Evolutionary conservation across 2,329 filamentous ascomycete species (phyloP).

Genomic region (Paradendryphiella salina): DNA sequence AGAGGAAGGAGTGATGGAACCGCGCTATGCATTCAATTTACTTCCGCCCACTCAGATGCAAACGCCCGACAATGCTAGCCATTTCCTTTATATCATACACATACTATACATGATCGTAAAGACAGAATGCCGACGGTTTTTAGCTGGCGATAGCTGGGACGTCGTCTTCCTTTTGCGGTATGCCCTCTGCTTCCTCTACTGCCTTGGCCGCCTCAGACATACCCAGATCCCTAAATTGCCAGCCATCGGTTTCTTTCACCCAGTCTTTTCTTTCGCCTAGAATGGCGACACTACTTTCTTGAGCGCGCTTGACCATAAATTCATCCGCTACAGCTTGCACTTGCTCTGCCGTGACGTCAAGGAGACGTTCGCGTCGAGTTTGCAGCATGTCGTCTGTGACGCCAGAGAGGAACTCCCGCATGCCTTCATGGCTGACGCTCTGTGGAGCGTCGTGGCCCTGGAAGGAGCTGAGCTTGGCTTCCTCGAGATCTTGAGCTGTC

Average conservation of each 20-base stretch:
- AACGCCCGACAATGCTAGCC: conserved; percentile 18
- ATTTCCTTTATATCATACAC: conserved; percentile 18
- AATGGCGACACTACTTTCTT: conserved; percentile 69
- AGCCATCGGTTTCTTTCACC: conserved; percentile 64
- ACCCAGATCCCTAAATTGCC: conserved; percentile 75
- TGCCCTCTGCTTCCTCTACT: conserved; percentile 25
- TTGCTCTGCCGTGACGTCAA: conserved; percentile 82
- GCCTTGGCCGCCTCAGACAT: conserved; percentile 50
- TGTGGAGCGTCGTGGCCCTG: conserved; percentile 87
- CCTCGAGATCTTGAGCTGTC: conserved; percentile 84
- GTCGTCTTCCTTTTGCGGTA: conserved; percentile 24
- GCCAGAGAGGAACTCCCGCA: conserved; percentile 81
- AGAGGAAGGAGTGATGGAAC: conserved; percentile 6
- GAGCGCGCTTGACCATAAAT: conserved; percentile 72
- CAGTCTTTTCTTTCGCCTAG: conserved; percentile 83
- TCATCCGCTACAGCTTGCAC: conserved; percentile 79
- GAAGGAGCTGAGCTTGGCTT: conserved; percentile 95
- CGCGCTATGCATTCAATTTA: conserved; percentile 21
- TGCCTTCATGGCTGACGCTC: conserved; percentile 84
- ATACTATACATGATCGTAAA: conserved; percentile 16
- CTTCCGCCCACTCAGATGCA: conserved; percentile 17
- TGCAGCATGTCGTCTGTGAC: conserved; percentile 90
- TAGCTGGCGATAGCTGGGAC: conserved; percentile 17
- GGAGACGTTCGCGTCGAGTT: conserved; percentile 75
- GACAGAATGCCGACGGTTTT: neutral